Evolutionary conservation across 108 stramenopile species (phyloP).

Genomic region (Discostella stelligeroides): DNA sequence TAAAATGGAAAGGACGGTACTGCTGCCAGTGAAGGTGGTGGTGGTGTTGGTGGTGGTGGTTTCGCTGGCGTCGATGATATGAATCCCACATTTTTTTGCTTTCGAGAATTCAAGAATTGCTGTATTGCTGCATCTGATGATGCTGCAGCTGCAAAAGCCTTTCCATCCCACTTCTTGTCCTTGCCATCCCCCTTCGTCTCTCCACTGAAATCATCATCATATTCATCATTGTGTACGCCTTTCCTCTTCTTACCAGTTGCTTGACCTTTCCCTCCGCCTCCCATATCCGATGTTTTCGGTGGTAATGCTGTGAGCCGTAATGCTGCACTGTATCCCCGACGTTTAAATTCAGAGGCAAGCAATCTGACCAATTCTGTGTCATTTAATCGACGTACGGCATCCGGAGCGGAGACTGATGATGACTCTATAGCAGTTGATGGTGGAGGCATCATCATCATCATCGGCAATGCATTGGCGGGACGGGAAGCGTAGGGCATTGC

Average conservation of each 20-base stretch:
- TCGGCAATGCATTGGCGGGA: no score
- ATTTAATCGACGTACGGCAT: not conserved
- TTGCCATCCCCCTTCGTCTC: not conserved
- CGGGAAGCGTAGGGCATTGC: no score
- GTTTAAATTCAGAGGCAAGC: constrained; percentile 7
- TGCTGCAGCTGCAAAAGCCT: not conserved
- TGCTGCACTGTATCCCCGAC: constrained; percentile 9
- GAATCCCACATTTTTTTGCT: no score
- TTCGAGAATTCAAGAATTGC: not conserved
- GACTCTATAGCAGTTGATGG: not conserved
- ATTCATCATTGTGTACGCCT: not conserved
- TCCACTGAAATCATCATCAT: no score
- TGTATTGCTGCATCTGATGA: not conserved
- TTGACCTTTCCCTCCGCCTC: not conserved
- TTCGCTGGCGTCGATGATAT: not conserved
- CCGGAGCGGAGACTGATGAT: not conserved
- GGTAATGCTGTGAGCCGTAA: not conserved
- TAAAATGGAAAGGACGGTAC: constrained; percentile 16
- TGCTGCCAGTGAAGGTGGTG: no score
- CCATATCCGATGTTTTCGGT: not conserved
- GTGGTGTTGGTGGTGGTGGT: not conserved
- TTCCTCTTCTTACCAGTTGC: no score
- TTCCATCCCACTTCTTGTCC: not conserved
- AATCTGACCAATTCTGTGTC: constrained; percentile 6
- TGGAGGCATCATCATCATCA: not conserved